These are phyloP conservation scores for Nothophytophthora sp. DNA, from an alignment of 352 stramenopile genomes.

Conservation along the genomic window DNA sequence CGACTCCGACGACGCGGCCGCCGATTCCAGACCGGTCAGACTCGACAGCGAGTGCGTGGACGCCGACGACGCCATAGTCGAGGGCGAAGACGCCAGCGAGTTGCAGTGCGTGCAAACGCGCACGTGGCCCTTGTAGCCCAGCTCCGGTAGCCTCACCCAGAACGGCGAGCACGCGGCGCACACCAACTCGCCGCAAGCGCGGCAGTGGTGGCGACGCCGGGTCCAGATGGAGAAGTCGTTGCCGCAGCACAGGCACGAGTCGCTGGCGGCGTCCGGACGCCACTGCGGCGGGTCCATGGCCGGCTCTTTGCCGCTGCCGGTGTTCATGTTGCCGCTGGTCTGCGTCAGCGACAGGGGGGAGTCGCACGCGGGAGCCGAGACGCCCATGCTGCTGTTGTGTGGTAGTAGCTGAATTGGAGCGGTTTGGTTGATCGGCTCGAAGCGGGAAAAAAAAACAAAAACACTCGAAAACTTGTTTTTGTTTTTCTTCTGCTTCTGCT, in stretches of 20 bases:
- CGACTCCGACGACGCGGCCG: constrained; percentile 34
- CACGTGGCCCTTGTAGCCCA: constrained; percentile 71
- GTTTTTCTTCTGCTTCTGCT: constrained; percentile 15
- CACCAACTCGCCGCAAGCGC: constrained; percentile 76
- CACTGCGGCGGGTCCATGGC: constrained; percentile 38
- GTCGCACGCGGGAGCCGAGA: constrained; percentile 25
- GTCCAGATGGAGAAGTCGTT: constrained; percentile 73
- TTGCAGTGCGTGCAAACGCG: constrained; percentile 78
- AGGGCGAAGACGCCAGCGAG: constrained; percentile 23
- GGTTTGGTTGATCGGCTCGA: too few relatives aligned
- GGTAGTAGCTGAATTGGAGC: too few relatives aligned
- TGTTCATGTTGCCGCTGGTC: too few relatives aligned
- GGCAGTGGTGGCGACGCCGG: constrained; percentile 78
- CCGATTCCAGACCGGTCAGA: constrained; percentile 26
- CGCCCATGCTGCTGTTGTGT: too few relatives aligned
- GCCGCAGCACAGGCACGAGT: constrained; percentile 71
- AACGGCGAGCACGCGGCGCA: constrained; percentile 74
- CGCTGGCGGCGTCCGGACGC: constrained; percentile 73
- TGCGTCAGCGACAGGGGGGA: constrained; percentile 12
- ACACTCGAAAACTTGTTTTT: too few relatives aligned
- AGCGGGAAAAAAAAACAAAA: too few relatives aligned
- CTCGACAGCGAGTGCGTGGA: constrained; percentile 25
- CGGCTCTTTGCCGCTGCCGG: constrained; percentile 12
- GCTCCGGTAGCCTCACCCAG: constrained; percentile 49
- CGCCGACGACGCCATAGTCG: constrained; percentile 28